phyloP scores from a whole-genome alignment of 2,329 filamentous ascomycete genomes.

The Didymella sp. region DNA sequence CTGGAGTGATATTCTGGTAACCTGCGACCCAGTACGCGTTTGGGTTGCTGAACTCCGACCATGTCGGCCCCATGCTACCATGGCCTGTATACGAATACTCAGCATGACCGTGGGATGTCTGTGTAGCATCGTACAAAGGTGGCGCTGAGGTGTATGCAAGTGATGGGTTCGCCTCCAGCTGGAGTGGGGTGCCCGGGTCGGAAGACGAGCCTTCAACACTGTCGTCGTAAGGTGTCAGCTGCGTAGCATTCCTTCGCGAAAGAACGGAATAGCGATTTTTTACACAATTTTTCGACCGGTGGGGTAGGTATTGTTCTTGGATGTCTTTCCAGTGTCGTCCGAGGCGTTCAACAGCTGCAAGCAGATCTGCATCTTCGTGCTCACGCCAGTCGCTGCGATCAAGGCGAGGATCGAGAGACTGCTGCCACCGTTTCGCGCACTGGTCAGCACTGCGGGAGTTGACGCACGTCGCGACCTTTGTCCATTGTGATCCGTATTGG shows the following conservation, averaged over 20 bases:
- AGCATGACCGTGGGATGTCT: background rate
- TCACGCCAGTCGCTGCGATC: slow-evolving; percentile 51
- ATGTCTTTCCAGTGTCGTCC: slow-evolving; percentile 52
- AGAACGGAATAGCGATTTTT: slow-evolving; percentile 47
- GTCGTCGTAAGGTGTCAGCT: slow-evolving; percentile 2
- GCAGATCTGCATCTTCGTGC: slow-evolving; percentile 38
- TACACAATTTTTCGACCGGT: slow-evolving; percentile 49
- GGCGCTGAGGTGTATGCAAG: background rate
- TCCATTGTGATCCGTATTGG: slow-evolving; percentile 52
- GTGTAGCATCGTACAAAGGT: background rate
- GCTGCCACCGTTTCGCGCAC: slow-evolving; percentile 58
- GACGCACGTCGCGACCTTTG: slow-evolving; percentile 51
- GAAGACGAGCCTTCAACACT: slow-evolving; percentile 8
- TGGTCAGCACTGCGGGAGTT: slow-evolving; percentile 52
- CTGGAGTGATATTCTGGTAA: background rate
- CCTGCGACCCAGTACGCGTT: background rate
- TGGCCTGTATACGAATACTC: background rate
- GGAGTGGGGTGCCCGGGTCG: slow-evolving; percentile 6
- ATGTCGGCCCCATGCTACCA: background rate
- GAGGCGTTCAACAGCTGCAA: slow-evolving; percentile 22
- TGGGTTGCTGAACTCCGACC: background rate
- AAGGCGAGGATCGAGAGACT: slow-evolving; percentile 53
- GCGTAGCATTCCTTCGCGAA: slow-evolving; percentile 1
- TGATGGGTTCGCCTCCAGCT: background rate
- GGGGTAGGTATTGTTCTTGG: slow-evolving; percentile 43